A percentile compares a stretch with the other conserved stretches of the same genome.
phyloP scores from a whole-genome alignment of 2,329 filamentous ascomycete species.

The Trichoderma gracile region DNA sequence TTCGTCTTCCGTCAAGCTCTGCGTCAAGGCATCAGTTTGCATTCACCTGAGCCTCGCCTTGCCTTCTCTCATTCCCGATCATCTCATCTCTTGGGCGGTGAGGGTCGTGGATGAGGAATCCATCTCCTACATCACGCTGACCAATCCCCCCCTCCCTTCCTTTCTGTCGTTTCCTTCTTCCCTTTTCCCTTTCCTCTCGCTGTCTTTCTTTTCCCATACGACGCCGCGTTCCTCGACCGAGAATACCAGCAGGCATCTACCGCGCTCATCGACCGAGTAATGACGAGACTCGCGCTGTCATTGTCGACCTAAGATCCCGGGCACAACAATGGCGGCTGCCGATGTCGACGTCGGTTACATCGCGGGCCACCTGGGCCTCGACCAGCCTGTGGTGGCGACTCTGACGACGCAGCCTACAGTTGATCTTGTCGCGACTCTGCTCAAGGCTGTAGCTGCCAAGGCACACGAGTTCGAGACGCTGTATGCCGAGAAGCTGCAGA shows the following conservation, averaged over 20 bases:
- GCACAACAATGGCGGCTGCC: slow-evolving; percentile 44
- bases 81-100: background rate
- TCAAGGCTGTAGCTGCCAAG: slow-evolving; percentile 74
- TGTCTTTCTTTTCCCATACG: background rate
- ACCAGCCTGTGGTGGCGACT: slow-evolving; percentile 62
- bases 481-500: slow-evolving; percentile 81
- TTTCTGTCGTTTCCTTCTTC: slow-evolving; percentile 2
- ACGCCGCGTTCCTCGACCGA: background rate
- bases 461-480: slow-evolving; percentile 80
- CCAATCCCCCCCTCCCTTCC: background rate
- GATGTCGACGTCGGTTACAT: slow-evolving; percentile 70
- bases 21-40: slow-evolving; percentile 8
- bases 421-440: slow-evolving; percentile 73
- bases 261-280: slow-evolving; percentile 14
- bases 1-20: slow-evolving; percentile 11
- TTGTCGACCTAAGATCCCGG: slow-evolving; percentile 21
- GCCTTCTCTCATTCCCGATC: background rate
- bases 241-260: background rate
- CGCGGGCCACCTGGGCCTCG: slow-evolving; percentile 68
- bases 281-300: slow-evolving; percentile 24
- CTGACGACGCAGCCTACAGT: slow-evolving; percentile 69
- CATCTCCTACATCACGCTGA: background rate
- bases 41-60: slow-evolving; percentile 8
- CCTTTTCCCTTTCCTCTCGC: background rate
- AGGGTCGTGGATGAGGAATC: background rate